phyloP scores from a whole-genome alignment of 352 stramenopile species.

The Peronospora belbahrii region DNA sequence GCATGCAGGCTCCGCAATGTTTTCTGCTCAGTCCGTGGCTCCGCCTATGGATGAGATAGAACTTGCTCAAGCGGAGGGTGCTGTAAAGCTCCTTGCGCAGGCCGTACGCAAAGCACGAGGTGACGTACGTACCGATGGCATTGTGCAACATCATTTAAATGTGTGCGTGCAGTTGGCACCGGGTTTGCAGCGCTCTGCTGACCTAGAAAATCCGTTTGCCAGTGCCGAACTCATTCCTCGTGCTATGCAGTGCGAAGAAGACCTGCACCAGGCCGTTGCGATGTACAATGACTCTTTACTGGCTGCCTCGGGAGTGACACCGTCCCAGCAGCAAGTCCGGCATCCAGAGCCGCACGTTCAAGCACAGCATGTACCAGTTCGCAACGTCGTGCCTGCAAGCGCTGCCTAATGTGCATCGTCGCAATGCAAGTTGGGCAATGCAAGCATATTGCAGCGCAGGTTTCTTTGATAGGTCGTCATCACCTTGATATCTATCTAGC shows the following conservation, averaged over 20 bases:
- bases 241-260: slow-evolving; percentile 36
- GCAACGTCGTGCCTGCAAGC: slow-evolving; percentile 28
- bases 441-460: not conserved
- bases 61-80: slow-evolving; percentile 29
- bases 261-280: slow-evolving; percentile 27
- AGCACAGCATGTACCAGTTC: slow-evolving; percentile 13
- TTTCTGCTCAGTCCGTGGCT: slow-evolving; percentile 6
- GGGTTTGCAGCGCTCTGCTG: slow-evolving; percentile 20
- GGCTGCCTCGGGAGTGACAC: slow-evolving; percentile 19
- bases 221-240: slow-evolving; percentile 32
- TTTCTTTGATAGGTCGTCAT: no score
- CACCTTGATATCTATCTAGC: no score
- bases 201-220: slow-evolving; percentile 35
- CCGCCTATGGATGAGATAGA: slow-evolving; percentile 33
- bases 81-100: slow-evolving; percentile 21
- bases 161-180: slow-evolving; percentile 27
- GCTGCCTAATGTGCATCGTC: slow-evolving; percentile 17
- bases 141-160: slow-evolving; percentile 33
- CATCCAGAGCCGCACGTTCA: slow-evolving; percentile 21
- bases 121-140: slow-evolving; percentile 28
- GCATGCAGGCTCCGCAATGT: slow-evolving; percentile 8
- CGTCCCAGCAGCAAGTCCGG: slow-evolving; percentile 8
- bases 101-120: slow-evolving; percentile 22
- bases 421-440: not conserved
- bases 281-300: slow-evolving; percentile 38